Evolutionary conservation across 352 stramenopile genomes (phyloP).

Genomic region (Phytophthora foliorum): DNA sequence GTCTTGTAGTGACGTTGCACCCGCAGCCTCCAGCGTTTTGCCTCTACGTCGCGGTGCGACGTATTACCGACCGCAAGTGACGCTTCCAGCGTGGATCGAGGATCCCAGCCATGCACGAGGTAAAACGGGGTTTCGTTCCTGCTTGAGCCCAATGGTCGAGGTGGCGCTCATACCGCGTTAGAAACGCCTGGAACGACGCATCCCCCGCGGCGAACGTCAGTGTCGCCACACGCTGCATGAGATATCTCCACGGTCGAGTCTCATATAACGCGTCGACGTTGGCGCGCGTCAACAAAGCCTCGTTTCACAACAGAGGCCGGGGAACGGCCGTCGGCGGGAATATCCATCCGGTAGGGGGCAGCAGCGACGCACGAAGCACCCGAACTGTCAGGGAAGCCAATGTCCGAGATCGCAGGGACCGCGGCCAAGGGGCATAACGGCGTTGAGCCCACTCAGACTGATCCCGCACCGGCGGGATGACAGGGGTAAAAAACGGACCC

Average conservation of each 20-base stretch:
- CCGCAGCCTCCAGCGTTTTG: background rate
- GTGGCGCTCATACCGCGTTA: background rate
- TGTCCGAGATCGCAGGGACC: background rate
- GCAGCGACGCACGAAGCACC: too few relatives aligned
- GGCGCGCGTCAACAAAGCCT: background rate
- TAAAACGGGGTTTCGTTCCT: background rate
- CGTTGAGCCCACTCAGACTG: background rate
- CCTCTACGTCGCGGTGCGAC: background rate
- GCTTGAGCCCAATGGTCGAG: background rate
- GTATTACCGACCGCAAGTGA: background rate
- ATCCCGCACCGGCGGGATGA: background rate
- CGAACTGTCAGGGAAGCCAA: background rate
- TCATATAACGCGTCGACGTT: constrained; percentile 9
- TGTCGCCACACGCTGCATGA: background rate
- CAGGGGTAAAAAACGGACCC: background rate
- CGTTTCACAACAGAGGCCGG: background rate
- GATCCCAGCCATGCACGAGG: background rate
- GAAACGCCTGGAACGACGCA: background rate
- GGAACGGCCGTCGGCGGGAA: background rate
- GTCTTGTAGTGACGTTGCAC: background rate
- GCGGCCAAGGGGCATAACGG: background rate
- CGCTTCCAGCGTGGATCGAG: background rate
- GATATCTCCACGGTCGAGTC: constrained; percentile 1
- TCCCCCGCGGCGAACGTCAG: background rate
- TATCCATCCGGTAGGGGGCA: background rate